Base-by-base conservation (phyloP, 2,329 filamentous ascomycete species). In the Geoglossum cookeanum region DNA sequence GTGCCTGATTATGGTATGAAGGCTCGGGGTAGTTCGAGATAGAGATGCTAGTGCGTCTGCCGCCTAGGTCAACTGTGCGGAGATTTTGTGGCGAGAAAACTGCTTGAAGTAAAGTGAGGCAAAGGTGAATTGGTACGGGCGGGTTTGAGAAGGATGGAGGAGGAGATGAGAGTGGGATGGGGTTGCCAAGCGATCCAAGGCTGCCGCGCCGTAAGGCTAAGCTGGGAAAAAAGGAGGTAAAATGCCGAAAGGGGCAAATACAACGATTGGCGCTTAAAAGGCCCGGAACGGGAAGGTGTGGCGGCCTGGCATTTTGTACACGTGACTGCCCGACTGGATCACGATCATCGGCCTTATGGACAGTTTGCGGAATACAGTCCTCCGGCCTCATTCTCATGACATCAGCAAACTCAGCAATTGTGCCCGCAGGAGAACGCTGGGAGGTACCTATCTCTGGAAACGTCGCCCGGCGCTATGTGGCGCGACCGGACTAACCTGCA, bases 401-500 rank as follows among this genome's bases (percentile, higher is more conserved):
- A 52, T 15, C 27, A 33, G 17, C 27, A 52, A 52, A 33, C 48
- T 33, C 29, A 52, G 27, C 3, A 3, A 52, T 13, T 52, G 48
- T 33, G 27, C 17, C 47, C 15, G 15, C 47, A 52, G 48, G 7
- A 52, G 29, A 52, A 17, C 5, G 48, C 27, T 11, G 15, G 48
- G 48, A 32, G 32, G 13, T 29, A 22, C n/a, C 4, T 53, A 17
- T 39, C 9, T 22, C 22, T 22, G 22, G 22, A 22, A 27, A 54
- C 15, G 33, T 17, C 8, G 11, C 35, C 42, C 7, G 33, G 55
- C 81, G 84, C 79, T 75, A 94, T 95, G 88, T 98, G 90, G 90
- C 88, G 92, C 76, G 92, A 98, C 78, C 85, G 92, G 73, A 98
- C 92, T 65, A 98, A 97, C 70, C 85, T 98, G 89, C 96, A 81